A percentile compares a stretch with the other conserved stretches of the same genome.
These are phyloP conservation scores for Themeda triandra DNA, from an alignment of 176 grass and related monocot genomes.

Conservation along the genomic window DNA sequence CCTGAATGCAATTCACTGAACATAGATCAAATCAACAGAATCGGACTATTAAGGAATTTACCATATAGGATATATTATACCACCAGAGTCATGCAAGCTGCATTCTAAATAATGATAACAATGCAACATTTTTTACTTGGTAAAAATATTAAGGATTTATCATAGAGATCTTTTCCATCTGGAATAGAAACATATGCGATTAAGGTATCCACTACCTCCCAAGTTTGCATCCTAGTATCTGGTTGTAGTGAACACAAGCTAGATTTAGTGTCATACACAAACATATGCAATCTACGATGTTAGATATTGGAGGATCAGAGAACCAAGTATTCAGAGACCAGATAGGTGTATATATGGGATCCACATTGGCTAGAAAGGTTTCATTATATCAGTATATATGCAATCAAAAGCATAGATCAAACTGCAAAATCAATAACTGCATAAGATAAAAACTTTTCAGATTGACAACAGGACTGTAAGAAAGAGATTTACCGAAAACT, in stretches of 20 bases:
- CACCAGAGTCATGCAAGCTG: neutral
- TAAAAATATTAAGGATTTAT: neutral
- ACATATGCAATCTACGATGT: neutral
- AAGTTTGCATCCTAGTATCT: neutral
- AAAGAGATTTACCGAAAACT: conserved; percentile 83
- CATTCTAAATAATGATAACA: neutral
- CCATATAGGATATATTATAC: neutral
- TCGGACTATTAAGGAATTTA: neutral
- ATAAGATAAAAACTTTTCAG: neutral
- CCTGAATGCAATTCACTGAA: neutral
- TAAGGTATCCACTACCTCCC: neutral
- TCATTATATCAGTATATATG: neutral
- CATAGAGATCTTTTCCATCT: neutral
- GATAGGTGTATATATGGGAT: neutral
- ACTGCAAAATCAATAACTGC: neutral
- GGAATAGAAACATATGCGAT: neutral
- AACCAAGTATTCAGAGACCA: neutral
- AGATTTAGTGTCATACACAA: neutral
- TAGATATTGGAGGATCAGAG: neutral
- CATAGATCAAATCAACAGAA: neutral
- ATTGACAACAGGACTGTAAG: neutral
- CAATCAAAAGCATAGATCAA: neutral
- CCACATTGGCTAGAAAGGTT: neutral
- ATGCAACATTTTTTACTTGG: neutral
- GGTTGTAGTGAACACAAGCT: neutral